A percentile compares a stretch with the other conserved stretches of the same genome.
phyloP scores from a whole-genome alignment of 306 rosid species.

The Glycine latifolia region DNA sequence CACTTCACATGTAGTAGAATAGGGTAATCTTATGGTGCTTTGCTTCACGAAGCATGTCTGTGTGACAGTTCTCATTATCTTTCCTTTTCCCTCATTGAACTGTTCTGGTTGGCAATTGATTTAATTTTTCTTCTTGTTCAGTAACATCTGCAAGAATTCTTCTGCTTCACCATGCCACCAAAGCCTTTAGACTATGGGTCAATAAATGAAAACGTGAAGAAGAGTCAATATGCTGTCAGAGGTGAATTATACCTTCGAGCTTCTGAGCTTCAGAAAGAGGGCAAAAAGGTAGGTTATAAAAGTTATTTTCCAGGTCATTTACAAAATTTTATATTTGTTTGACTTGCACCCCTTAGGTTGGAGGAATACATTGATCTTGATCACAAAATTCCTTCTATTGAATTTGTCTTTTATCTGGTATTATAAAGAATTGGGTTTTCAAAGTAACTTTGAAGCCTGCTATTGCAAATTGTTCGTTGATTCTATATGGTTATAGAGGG shows the following conservation, averaged over 20 bases:
- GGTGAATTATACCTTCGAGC: slow-evolving; percentile 97
- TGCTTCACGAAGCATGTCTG: not conserved
- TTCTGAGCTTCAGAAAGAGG: slow-evolving; percentile 96
- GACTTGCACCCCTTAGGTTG: slow-evolving; percentile 9
- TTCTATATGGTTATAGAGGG: not conserved
- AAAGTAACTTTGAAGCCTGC: slow-evolving; percentile 23
- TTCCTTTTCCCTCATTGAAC: slow-evolving; percentile 15
- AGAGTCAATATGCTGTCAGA: slow-evolving; percentile 91
- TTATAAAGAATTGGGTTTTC: not conserved
- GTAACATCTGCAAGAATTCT: slow-evolving; percentile 48
- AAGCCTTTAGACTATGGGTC: slow-evolving; percentile 79
- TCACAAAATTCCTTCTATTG: slow-evolving; percentile 21
- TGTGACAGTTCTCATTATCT: not conserved
- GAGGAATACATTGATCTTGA: slow-evolving; percentile 13
- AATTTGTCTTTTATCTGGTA: not conserved
- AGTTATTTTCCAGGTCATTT: slow-evolving; percentile 19
- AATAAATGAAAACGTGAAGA: slow-evolving; percentile 94
- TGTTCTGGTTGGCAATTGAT: slow-evolving; percentile 52
- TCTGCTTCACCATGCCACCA: slow-evolving; percentile 73
- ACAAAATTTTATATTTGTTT: slow-evolving; percentile 21
- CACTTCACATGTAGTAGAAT: slow-evolving; percentile 1
- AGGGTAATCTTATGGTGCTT: slow-evolving; percentile 21
- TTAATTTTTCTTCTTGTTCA: slow-evolving; percentile 23
- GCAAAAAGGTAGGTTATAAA: slow-evolving; percentile 73
- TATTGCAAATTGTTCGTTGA: slow-evolving; percentile 25